Base-by-base conservation (phyloP, 768 basidiomycete genomes). In the Suillus luteus region DNA sequence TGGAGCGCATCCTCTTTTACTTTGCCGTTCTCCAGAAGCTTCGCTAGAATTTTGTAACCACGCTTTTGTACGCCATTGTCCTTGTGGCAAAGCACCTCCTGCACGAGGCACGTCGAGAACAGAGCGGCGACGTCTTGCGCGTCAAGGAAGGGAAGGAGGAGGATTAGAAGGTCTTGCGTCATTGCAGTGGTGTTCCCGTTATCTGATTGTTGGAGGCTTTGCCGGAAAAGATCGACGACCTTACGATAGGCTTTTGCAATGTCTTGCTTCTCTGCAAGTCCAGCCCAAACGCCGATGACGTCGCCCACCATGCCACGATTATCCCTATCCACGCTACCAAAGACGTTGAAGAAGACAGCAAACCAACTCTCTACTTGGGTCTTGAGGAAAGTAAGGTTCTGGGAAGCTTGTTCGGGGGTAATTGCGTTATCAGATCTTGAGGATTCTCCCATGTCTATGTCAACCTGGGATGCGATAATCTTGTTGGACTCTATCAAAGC, bases 311-410 rank as follows among this genome's bases (percentile, higher is more conserved):
- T 81, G 9, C 87, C 86, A 59, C 91, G 81, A 57, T 73, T 77
- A 66, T 97, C 95, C 58, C 86, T 82, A n/a, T 84, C 85, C 38
- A 92, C 86, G 64, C 85, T 93, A 63, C 91, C 85, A 76, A 96
- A 99, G n/a, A 99, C 90, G 73, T 99, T 99, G 81, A 99, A 95
- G 52, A 97, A 81, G 5, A 99, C 95, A 1, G 94, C 89, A 40
- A 99, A 85, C 91, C 97, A 96, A 71, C 94, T 97, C 73, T 95
- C 92, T 0, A 85, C 89, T 72, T 98, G 91, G 0, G 81, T 82
- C 48, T 84, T 85, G 61, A 99, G 80, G 75, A 91, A 91, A 1
- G 74, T 79, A 33, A 98, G 66, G 68, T 95, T 95, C 52, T 79
- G 79, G 38, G 77, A 69, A 2, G 92, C 94, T 70, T 87, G 84